Base-by-base conservation (phyloP, 1,284 basidiomycete species). In the Uromyces viciae-fabae region DNA sequence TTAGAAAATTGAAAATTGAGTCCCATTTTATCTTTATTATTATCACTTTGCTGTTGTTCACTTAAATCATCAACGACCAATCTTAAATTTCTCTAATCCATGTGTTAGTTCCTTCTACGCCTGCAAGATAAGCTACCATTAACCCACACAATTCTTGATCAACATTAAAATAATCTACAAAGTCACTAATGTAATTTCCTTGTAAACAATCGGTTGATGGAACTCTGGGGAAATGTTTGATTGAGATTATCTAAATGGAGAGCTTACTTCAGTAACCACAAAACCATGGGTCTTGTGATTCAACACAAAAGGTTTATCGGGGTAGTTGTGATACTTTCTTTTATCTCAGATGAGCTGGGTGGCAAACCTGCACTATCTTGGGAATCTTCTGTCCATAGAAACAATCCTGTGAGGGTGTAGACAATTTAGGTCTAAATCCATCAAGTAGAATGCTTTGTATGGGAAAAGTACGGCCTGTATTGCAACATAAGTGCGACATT, bases 131-230 rank as follows among this genome's bases (percentile, higher is more conserved):
- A 72, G 91, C 91, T 77, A 93, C 91, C 0, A 91, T 91, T 69
- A 94, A 90, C 69, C 92, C 89, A 94, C 94, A 97, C 28, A 95
- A 86, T 0, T 89, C 90, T 1, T 90, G 89, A 84, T 95, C 93
- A 19, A 91, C 90, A 81, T 90, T 90, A 28, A 95, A 88, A 87
- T 92, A 90, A 80, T 94, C 91, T 3, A 93, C 90, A 84, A 95
- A 97, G n/a, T 89, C 87, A 52, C 95, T 88, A 38, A 95, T 86
- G 85, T 94, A 91, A 82, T 92, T 90, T 84, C 95, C 91, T 46
- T 94, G 90, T 60, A 42, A 43, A 62, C 46, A 31, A 33, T 68
- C 71, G 17, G 52, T n/a, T n/a, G n/a, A n/a, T 36, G 28, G n/a
- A n/a, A n/a, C n/a, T n/a, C n/a, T n/a, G n/a, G n/a, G n/a, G n/a